These are phyloP conservation scores for Pythium oligandrum DNA, from an alignment of 352 stramenopile genomes.

Conservation along the genomic window DNA sequence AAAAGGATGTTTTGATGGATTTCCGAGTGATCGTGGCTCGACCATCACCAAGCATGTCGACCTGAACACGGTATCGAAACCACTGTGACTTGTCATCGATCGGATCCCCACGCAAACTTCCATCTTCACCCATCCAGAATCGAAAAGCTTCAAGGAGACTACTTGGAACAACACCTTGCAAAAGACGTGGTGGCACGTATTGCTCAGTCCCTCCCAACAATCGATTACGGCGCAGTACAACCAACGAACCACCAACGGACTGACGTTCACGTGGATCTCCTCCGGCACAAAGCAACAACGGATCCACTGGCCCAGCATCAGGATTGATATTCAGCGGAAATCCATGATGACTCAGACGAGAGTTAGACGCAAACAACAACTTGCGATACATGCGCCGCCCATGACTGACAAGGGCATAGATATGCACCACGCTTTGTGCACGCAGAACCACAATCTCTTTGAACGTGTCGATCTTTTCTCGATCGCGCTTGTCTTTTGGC, in stretches of 20 bases:
- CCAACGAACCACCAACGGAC: conserved; percentile 70
- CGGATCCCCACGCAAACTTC: conserved; percentile 92
- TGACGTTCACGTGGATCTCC: conserved; percentile 69
- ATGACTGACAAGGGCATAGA: conserved; percentile 97
- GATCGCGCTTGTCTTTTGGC: conserved; percentile 66
- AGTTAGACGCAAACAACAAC: conserved; percentile 97
- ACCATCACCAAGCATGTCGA: conserved; percentile 44
- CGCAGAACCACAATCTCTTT: conserved; percentile 98
- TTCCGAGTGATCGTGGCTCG: conserved; percentile 53
- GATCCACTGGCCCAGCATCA: conserved; percentile 57
- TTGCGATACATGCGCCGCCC: conserved; percentile 95
- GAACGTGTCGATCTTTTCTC: conserved; percentile 86
- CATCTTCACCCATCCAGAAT: conserved; percentile 97
- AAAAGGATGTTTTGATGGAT: conserved; percentile 66
- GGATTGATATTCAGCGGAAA: conserved; percentile 70
- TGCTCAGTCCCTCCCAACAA: conserved; percentile 72
- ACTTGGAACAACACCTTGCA: conserved; percentile 93
- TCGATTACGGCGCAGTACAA: conserved; percentile 83
- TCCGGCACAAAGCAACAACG: conserved; percentile 50
- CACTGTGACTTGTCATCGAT: conserved; percentile 81
- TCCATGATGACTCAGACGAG: conserved; percentile 90
- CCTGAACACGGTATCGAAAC: conserved; percentile 83
- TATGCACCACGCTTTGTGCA: conserved; percentile 88
- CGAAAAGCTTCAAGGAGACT: conserved; percentile 94
- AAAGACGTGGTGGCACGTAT: conserved; percentile 88